phyloP scores from a whole-genome alignment of 345 rosid genomes.

The Citrus hindsii region DNA sequence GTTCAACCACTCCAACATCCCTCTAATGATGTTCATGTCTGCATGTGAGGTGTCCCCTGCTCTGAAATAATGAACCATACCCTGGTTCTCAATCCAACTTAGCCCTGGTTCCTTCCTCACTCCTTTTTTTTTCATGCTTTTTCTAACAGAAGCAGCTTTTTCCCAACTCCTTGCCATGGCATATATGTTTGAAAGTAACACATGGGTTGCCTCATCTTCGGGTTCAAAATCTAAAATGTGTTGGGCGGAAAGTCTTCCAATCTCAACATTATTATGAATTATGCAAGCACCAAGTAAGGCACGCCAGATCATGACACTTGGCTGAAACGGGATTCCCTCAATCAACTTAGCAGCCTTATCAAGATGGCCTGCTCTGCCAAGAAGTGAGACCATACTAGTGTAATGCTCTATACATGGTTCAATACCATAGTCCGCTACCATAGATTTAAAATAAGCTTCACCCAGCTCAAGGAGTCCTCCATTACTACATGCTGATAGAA shows the following conservation, averaged over 20 bases:
- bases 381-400: slow-evolving; percentile 76
- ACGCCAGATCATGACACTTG: slow-evolving; percentile 76
- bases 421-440: slow-evolving; percentile 60
- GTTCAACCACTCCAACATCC: slow-evolving; percentile 87
- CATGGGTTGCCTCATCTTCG: slow-evolving; percentile 69
- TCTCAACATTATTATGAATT: slow-evolving; percentile 59
- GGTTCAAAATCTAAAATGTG: slow-evolving; percentile 65
- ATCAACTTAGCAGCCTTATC: slow-evolving; percentile 65
- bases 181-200: slow-evolving; percentile 69
- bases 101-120: slow-evolving; percentile 81
- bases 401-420: slow-evolving; percentile 81
- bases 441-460: slow-evolving; percentile 60
- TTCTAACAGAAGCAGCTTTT: slow-evolving; percentile 60
- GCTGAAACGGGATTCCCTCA: slow-evolving; percentile 58
- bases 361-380: slow-evolving; percentile 75
- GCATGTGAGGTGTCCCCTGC: slow-evolving; percentile 66
- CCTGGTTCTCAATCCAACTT: slow-evolving; percentile 86
- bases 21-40: slow-evolving; percentile 60
- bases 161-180: slow-evolving; percentile 70
- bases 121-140: slow-evolving; percentile 62
- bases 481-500: slow-evolving; percentile 84
- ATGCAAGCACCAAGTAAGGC: slow-evolving; percentile 85
- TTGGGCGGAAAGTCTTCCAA: slow-evolving; percentile 58
- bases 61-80: slow-evolving; percentile 58
- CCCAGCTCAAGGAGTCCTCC: slow-evolving; percentile 68